phyloP scores from a whole-genome alignment of 257 asterid genomes.

The Jacaranda mimosifolia region DNA sequence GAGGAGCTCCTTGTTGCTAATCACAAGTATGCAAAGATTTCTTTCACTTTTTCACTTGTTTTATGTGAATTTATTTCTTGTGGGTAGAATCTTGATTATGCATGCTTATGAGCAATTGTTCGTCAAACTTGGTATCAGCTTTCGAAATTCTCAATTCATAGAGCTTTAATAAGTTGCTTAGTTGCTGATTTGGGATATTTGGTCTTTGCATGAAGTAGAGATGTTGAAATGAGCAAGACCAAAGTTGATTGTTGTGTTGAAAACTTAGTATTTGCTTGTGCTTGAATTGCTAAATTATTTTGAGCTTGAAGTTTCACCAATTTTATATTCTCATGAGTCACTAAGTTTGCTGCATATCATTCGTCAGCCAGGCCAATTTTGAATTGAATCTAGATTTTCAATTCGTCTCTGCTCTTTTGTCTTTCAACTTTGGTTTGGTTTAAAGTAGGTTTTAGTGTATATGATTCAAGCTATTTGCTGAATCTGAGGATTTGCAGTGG shows the following conservation, averaged over 20 bases:
- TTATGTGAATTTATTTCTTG: not conserved
- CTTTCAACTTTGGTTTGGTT: not conserved
- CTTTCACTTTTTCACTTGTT: not conserved
- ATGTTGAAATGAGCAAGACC: not conserved
- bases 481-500: not conserved
- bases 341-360: not conserved
- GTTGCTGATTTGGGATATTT: not conserved
- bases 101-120: conserved; percentile 4
- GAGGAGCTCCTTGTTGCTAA: conserved; percentile 96
- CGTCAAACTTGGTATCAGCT: conserved; percentile 1
- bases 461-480: not conserved
- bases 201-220: not conserved
- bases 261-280: not conserved
- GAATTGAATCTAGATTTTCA: not conserved
- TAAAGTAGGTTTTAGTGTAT: not conserved
- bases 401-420: not conserved
- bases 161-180: not conserved
- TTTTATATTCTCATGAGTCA: not conserved
- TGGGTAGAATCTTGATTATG: conserved; percentile 10
- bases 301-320: not conserved
- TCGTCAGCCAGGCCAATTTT: not conserved
- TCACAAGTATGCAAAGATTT: conserved; percentile 51
- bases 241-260: not conserved
- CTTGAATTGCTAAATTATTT: not conserved
- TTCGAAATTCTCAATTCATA: too few relatives aligned